Evolutionary conservation across 768 basidiomycete species (phyloP).

Genomic region (Cyclocybe cylindracea): DNA sequence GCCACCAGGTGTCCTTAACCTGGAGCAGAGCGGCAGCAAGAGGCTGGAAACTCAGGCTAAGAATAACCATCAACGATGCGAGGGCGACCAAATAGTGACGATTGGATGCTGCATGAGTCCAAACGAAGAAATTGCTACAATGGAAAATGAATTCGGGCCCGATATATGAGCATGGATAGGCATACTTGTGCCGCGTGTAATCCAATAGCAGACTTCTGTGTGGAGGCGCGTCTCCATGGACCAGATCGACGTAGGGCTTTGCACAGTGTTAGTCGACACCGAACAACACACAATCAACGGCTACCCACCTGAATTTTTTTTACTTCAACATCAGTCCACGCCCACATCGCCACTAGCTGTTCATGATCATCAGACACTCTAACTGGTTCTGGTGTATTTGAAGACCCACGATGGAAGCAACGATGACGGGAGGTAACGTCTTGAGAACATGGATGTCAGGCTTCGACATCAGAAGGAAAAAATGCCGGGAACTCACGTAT

Average conservation of each 20-base stretch:
- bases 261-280: background rate
- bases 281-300: background rate
- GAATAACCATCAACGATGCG: slow-evolving; percentile 47
- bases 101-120: slow-evolving; percentile 46
- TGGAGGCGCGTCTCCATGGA: slow-evolving; percentile 54
- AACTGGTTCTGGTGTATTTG: too few relatives aligned
- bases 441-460: slow-evolving; percentile 14
- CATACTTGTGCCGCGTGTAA: slow-evolving; percentile 53
- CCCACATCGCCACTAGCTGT: slow-evolving; percentile 50
- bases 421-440: slow-evolving; percentile 54
- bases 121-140: slow-evolving; percentile 47
- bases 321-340: slow-evolving; percentile 59
- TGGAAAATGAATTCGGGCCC: background rate
- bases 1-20: slow-evolving; percentile 45
- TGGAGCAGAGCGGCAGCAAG: slow-evolving; percentile 51
- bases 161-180: background rate
- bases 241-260: slow-evolving; percentile 59
- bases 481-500: slow-evolving; percentile 38
- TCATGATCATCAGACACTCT: too few relatives aligned
- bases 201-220: slow-evolving; percentile 54
- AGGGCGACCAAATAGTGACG: slow-evolving; percentile 52
- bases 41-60: slow-evolving; percentile 51
- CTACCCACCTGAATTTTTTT: slow-evolving; percentile 52
- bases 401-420: slow-evolving; percentile 44
- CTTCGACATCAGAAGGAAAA: background rate